phyloP scores from a whole-genome alignment of 164 flowering plant genomes.

The Amborella trichopoda region DNA sequence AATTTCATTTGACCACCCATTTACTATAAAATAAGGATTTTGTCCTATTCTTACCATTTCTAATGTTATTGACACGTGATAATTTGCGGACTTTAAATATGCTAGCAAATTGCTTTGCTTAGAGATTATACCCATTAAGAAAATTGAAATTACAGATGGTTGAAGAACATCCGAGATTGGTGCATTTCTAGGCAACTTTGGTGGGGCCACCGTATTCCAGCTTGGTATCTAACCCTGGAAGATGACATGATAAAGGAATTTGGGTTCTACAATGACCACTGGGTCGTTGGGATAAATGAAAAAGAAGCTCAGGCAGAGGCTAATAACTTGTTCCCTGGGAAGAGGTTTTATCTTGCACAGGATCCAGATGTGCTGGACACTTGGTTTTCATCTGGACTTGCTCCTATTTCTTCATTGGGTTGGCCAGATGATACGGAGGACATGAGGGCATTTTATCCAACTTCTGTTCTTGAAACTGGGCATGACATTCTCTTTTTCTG shows the following conservation, averaged over 20 bases:
- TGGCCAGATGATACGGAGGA: constrained; percentile 93
- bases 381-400: constrained; percentile 92
- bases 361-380: constrained; percentile 98
- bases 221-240: constrained; percentile 83
- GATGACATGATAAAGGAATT: constrained; percentile 64
- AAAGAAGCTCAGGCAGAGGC: constrained; percentile 63
- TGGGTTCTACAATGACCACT: constrained; percentile 69
- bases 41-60: too few relatives aligned
- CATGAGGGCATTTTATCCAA: constrained; percentile 79
- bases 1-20: too few relatives aligned
- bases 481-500: constrained; percentile 94
- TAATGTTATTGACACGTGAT: too few relatives aligned
- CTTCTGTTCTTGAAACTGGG: constrained; percentile 93
- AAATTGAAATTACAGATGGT: constrained; percentile 72
- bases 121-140: too few relatives aligned
- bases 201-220: constrained; percentile 99
- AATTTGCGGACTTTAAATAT: too few relatives aligned
- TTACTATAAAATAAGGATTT: too few relatives aligned
- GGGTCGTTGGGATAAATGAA: constrained; percentile 86
- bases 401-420: constrained; percentile 85
- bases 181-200: constrained; percentile 97
- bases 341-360: constrained; percentile 60
- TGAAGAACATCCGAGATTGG: constrained; percentile 95
- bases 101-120: too few relatives aligned
- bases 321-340: constrained; percentile 32